Evolutionary conservation across 2,329 filamentous ascomycete genomes (phyloP), one percentile per base, ranked within the genome.

Genomic region (Nemania serpens): DNA sequence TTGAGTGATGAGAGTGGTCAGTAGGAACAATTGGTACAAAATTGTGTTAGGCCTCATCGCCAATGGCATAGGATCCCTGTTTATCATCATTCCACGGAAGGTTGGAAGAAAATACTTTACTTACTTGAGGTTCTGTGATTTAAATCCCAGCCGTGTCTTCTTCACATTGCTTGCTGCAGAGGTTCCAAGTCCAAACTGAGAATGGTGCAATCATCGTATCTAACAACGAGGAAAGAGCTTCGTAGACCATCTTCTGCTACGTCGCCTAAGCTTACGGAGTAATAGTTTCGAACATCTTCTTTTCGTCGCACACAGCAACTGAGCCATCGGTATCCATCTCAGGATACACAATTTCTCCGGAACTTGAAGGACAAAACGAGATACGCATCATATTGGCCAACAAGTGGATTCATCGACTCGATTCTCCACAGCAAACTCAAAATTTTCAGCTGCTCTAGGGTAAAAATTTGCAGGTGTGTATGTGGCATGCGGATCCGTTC

Each of bases 361-460:
- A 97, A 73, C 93, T 98, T 88, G 71, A 97, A 95, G 2, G 93
- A 96, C 5, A 99, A 82, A n/a, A 99, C 86, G 62, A 99, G 97
- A 72, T 98, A 97, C 0, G 92, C 90, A 76, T 99, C 94, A 66
- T 89, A 96, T 68, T 94, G 86, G 68, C 98, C 94, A 74, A 97
- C 85, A 50, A 97, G 81, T 1, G 96, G 94, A 71, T 96, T 97
- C 83, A 97, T 88, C 9, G 93, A 90, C 68, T 93, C 86, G 67
- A 97, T 88, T 69, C 87, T 91, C 74, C 97, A 91, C 12, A 96
- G 90, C 7, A 96, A 80, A 29, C 89, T 91, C 69, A n/a, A 98
- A 76, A 70, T 97, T 97, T 72, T 95, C 88, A 12, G 90, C 81
- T 7, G 85, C 83, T 54, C 95, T 84, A 2, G 93, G 91, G 56